Percentiles rank a stretch among this genome's conserved stretches.
Evolutionary conservation across 306 rosid species (phyloP).

Genomic region (Echinosophora koreensis): DNA sequence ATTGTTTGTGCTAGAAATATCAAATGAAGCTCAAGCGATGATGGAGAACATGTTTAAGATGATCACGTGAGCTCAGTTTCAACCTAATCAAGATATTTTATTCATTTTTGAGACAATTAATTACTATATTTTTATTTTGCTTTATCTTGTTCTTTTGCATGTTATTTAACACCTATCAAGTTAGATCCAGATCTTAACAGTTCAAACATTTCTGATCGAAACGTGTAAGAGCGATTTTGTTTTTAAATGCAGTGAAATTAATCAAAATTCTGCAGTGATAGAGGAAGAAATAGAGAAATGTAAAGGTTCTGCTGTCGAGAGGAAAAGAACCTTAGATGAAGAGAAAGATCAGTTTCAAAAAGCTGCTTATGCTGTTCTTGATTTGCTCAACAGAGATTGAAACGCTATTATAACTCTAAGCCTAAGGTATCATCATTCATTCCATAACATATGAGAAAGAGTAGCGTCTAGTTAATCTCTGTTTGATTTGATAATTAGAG

Average conservation of each 20-base stretch:
- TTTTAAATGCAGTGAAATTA: constrained; percentile 62
- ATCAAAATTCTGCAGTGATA: constrained; percentile 66
- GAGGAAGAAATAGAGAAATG: constrained; percentile 77
- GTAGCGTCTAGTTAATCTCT: constrained; percentile 5
- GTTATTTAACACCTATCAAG: not conserved
- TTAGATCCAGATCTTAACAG: not conserved
- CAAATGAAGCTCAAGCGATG: constrained; percentile 66
- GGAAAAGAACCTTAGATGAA: constrained; percentile 72
- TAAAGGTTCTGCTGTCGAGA: constrained; percentile 64
- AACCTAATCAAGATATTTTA: not conserved
- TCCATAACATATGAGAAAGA: not conserved
- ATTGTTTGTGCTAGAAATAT: constrained; percentile 56
- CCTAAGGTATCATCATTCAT: constrained; percentile 43
- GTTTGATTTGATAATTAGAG: constrained; percentile 50
- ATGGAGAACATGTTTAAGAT: constrained; percentile 86
- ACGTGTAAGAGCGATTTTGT: not conserved
- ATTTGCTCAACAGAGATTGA: constrained; percentile 67
- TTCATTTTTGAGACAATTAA: not conserved
- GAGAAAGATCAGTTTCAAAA: constrained; percentile 78
- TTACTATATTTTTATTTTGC: constrained; percentile 7
- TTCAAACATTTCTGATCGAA: not conserved
- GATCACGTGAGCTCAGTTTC: constrained; percentile 59
- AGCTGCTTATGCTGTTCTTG: constrained; percentile 78
- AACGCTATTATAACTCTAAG: constrained; percentile 46
- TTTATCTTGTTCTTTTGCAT: not conserved